Evolutionary conservation across 805 yeast genomes (phyloP), one percentile per base, ranked within the genome.

Genomic region (Lipomyces anomalus): DNA sequence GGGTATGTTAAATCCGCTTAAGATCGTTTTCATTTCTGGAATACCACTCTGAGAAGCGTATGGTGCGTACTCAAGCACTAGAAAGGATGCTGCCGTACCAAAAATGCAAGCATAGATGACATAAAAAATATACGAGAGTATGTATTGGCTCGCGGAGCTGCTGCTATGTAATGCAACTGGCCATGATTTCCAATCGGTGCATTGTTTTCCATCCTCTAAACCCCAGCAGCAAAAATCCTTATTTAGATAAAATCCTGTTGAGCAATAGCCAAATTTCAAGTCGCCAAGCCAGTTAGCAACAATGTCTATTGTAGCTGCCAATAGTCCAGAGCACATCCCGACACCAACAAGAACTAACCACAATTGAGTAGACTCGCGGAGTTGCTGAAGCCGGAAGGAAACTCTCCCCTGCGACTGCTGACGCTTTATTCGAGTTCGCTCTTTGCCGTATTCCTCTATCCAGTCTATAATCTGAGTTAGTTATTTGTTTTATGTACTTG

Each of bases 211-310:
- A 5, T 7, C 37, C 11, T 60, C 64, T 43, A 69, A 75, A 13
- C 78, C 82, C 79, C 80, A 77, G 63, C 95, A 88, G 64, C 95
- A 88, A 57, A 81, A 85, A 9, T 74, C 72, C 58, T 71, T 72
- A 61, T 77, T 85, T 42, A 87, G 68, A 55, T 82, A 76, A 60
- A 84, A 76, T 22, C 76, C 75, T 20, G 71, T 63, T 2, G 71
- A 11, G 65, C 97, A 92, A 61, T 78, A 74, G 0, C 97, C 97
- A 2, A 76, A 64, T 50, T 86, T 77, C 44, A 88, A 62, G 54
- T 81, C 79, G 2, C 84, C 82, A 20, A 90, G 67, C 77, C 90
- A 89, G 43, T 84, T 87, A 0, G 96, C 82, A 6, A 83, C 72
- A 6, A 89, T 74, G 57, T 85, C 88, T 42, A 89, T 68, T 18